Conservation (phyloP, 352 stramenopile species). For the Globisporangium splendens region DNA sequence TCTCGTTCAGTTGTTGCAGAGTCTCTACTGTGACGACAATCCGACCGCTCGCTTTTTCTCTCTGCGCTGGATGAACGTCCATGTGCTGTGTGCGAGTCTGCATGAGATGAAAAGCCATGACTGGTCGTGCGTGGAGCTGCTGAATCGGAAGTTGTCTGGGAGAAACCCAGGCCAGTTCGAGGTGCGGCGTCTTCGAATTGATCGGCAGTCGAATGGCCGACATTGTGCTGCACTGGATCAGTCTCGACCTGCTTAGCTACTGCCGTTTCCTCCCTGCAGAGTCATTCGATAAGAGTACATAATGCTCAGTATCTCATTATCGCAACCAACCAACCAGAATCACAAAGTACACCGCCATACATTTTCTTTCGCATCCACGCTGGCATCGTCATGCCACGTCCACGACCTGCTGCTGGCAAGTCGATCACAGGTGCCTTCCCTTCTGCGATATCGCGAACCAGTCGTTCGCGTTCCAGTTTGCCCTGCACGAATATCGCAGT, state of each 20-base stretch:
- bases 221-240: background rate
- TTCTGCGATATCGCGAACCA: constrained; percentile 67
- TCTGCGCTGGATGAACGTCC: background rate
- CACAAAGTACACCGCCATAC: constrained; percentile 30
- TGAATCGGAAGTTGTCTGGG: background rate
- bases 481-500: constrained; percentile 21
- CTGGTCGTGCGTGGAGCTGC: too few species aligned
- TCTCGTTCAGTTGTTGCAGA: constrained; percentile 11
- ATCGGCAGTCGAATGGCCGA: constrained; percentile 8
- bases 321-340: background rate
- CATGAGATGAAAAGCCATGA: constrained; percentile 23
- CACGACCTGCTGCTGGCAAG: constrained; percentile 53
- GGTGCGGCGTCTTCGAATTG: constrained; percentile 61
- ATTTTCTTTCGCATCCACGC: constrained; percentile 93
- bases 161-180: constrained; percentile 29
- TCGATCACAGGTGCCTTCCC: constrained; percentile 54
- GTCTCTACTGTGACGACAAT: background rate
- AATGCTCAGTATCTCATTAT: background rate
- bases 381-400: constrained; percentile 88
- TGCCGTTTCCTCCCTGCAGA: constrained; percentile 58
- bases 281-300: background rate
- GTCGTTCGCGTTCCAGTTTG: constrained; percentile 63
- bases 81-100: constrained; percentile 4
- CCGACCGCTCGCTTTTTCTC: background rate
- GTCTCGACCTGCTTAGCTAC: constrained; percentile 13